Percentiles rank a stretch among this genome's conserved stretches.
Conservation (phyloP, 2,329 filamentous ascomycete genomes). For the Venturia effusa region DNA sequence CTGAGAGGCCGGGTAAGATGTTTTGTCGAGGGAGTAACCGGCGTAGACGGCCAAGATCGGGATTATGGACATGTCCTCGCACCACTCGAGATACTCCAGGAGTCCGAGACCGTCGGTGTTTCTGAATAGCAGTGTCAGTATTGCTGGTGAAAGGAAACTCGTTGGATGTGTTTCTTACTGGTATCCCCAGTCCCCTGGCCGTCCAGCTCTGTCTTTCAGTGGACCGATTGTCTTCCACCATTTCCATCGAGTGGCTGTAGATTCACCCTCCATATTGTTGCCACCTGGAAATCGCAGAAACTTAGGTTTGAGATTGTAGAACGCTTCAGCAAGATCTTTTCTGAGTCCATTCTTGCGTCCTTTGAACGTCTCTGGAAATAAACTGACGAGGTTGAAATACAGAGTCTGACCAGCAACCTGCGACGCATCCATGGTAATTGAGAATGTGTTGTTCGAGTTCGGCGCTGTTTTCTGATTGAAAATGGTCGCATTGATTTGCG, state of each 20-base stretch:
- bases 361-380: constrained; percentile 46
- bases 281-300: constrained; percentile 43
- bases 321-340: constrained; percentile 37
- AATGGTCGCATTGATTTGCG: constrained; percentile 25
- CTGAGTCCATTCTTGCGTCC: constrained; percentile 40
- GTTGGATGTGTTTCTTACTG: constrained; percentile 14
- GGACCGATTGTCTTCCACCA: constrained; percentile 44
- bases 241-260: constrained; percentile 30
- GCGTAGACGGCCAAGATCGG: constrained; percentile 33
- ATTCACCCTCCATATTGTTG: constrained; percentile 37
- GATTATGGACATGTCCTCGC: constrained; percentile 34
- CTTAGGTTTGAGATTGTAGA: constrained; percentile 30
- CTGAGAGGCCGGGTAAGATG: constrained; percentile 22
- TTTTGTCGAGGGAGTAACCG: constrained; percentile 32
- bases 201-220: constrained; percentile 37
- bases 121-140: not conserved
- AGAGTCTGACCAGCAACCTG: constrained; percentile 29
- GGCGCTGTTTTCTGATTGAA: constrained; percentile 34
- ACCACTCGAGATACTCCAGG: constrained; percentile 39
- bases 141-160: not conserved
- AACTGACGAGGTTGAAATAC: constrained; percentile 41
- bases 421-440: constrained; percentile 37
- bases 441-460: constrained; percentile 41
- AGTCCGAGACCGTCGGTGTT: constrained; percentile 35
- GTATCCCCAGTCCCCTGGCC: constrained; percentile 34